Evolutionary conservation across 73 alveolate species (phyloP).

Genomic region (Stentor roeselii): DNA sequence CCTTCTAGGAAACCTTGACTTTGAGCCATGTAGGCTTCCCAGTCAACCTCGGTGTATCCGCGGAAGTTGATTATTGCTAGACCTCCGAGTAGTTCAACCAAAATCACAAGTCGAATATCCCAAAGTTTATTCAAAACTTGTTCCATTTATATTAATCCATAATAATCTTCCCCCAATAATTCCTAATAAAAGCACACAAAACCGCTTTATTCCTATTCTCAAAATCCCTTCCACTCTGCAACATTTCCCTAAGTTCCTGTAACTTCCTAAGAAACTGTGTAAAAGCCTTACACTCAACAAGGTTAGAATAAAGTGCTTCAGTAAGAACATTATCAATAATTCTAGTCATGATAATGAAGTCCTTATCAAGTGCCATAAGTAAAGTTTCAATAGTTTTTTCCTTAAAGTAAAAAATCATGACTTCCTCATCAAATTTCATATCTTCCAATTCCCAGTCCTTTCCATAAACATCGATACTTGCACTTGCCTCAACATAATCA

Average conservation of each 20-base stretch:
- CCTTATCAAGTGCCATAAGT: not conserved
- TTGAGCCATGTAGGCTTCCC: slow-evolving; percentile 71
- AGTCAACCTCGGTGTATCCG: slow-evolving; percentile 61
- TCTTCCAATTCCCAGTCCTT: not conserved
- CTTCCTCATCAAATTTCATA: not conserved
- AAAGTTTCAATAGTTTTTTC: not conserved
- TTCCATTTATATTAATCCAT: not conserved
- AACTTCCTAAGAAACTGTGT: not conserved
- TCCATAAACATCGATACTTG: not conserved
- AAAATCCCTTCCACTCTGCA: not conserved
- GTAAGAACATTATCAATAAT: not conserved
- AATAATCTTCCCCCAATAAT: not conserved
- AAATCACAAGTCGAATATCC: not conserved
- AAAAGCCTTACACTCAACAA: not conserved
- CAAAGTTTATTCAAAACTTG: not conserved
- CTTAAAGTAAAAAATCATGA: not conserved
- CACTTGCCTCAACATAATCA: not conserved
- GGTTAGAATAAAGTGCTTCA: too few species aligned
- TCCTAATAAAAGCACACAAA: not conserved
- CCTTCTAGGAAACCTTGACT: slow-evolving; percentile 49
- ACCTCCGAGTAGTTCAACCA: slow-evolving; percentile 26
- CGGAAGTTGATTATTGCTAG: slow-evolving; percentile 17
- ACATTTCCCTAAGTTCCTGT: not conserved
- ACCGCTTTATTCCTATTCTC: not conserved
- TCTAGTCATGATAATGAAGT: not conserved